These are phyloP conservation scores for Yarrowia sp. DNA, from an alignment of 805 yeast genomes.

Conservation along the genomic window DNA sequence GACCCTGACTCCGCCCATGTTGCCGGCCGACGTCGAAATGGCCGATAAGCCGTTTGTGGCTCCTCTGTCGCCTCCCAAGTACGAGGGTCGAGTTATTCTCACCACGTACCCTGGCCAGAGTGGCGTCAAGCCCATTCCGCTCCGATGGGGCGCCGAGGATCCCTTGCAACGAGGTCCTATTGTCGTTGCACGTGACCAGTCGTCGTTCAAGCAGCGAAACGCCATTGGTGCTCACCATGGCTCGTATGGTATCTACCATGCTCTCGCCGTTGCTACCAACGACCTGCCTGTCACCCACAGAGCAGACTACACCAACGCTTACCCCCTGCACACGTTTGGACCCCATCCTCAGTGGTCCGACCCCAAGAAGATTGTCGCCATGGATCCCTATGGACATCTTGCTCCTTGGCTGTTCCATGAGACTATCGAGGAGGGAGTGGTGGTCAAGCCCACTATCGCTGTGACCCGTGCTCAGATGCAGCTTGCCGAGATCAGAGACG, in stretches of 20 bases:
- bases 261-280: constrained; percentile 60
- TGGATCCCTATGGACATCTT: constrained; percentile 67
- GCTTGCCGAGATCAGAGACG: constrained; percentile 56
- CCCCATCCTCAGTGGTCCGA: constrained; percentile 59
- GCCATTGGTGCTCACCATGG: constrained; percentile 67
- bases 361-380: constrained; percentile 55
- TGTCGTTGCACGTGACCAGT: constrained; percentile 51
- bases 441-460: constrained; percentile 63
- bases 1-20: constrained; percentile 11
- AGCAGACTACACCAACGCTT: constrained; percentile 62
- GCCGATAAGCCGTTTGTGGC: constrained; percentile 26
- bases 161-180: constrained; percentile 55
- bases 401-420: constrained; percentile 59
- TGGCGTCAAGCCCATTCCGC: constrained; percentile 48
- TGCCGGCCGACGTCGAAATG: constrained; percentile 22
- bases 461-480: constrained; percentile 66
- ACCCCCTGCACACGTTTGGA: constrained; percentile 57
- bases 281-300: constrained; percentile 52
- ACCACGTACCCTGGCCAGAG: constrained; percentile 56
- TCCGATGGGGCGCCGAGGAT: constrained; percentile 55
- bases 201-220: constrained; percentile 54
- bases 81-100: constrained; percentile 42
- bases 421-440: constrained; percentile 49
- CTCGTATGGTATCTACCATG: constrained; percentile 62
- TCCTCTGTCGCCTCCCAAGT: constrained; percentile 33